These are phyloP conservation scores for Cutaneotrichosporon sp. DNA, from an alignment of 1,284 basidiomycete genomes.

Conservation along the genomic window DNA sequence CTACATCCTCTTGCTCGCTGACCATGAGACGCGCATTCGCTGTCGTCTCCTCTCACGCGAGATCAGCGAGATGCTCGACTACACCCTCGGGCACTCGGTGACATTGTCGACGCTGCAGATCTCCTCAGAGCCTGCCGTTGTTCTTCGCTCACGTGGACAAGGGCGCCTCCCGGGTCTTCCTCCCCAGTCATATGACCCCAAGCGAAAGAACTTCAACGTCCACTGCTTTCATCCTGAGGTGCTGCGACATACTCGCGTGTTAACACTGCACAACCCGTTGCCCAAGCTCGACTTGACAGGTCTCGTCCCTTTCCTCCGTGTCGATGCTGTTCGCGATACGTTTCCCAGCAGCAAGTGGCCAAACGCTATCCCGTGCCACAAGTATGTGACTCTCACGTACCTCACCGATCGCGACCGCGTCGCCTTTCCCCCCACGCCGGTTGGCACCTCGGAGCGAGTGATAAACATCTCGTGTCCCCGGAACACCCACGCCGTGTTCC, in stretches of 20 bases:
- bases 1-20: not conserved
- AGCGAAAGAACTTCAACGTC: not conserved
- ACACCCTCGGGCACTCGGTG: not conserved
- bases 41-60: not conserved
- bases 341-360: not conserved
- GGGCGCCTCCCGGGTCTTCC: not conserved
- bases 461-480: slow-evolving; percentile 1
- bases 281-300: not conserved
- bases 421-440: not conserved
- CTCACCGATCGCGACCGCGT: not conserved
- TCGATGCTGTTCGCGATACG: not conserved
- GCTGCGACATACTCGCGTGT: not conserved
- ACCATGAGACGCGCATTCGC: not conserved
- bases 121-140: not conserved
- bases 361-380: not conserved
- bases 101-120: not conserved
- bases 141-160: not conserved
- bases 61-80: not conserved
- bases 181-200: not conserved
- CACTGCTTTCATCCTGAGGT: not conserved
- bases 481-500: not conserved
- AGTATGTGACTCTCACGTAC: slow-evolving; percentile 2
- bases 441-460: not conserved
- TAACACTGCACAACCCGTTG: not conserved
- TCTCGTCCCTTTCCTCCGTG: not conserved